These are phyloP conservation scores for Prunus salicina DNA, from an alignment of 306 rosid species.

Conservation along the genomic window DNA sequence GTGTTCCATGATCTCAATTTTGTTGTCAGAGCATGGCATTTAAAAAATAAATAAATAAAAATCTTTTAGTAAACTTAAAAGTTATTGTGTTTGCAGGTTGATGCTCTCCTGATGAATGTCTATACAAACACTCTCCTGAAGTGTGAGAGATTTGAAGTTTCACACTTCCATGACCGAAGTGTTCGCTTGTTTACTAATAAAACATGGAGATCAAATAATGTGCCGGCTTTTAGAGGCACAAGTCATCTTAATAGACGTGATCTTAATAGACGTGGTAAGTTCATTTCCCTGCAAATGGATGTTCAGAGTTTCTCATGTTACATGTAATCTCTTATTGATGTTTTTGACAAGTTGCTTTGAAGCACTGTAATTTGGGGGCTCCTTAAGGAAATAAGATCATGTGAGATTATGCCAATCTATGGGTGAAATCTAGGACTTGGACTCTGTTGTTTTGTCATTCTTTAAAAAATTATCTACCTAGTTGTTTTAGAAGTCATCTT, in stretches of 20 bases:
- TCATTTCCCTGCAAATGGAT: slow-evolving; percentile 3
- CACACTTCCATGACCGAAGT: slow-evolving; percentile 22
- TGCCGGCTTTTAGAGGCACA: slow-evolving; percentile 17
- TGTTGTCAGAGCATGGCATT: neutral
- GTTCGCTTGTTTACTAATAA: slow-evolving; percentile 2
- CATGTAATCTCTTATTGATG: neutral
- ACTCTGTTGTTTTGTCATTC: neutral
- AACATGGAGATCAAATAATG: slow-evolving; percentile 28
- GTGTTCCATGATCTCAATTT: neutral
- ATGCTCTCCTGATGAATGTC: slow-evolving; percentile 28
- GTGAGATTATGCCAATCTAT: neutral
- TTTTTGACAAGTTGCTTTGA: neutral
- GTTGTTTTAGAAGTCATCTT: neutral
- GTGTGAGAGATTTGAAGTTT: slow-evolving; percentile 33
- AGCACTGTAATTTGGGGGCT: neutral
- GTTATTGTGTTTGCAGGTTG: slow-evolving; percentile 31
- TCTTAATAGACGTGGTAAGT: slow-evolving; percentile 30
- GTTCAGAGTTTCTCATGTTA: neutral
- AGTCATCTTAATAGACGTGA: slow-evolving; percentile 17
- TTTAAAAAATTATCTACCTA: neutral
- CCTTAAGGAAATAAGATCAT: neutral
- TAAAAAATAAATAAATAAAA: too few relatives aligned
- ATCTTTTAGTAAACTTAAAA: neutral
- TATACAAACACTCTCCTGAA: slow-evolving; percentile 23
- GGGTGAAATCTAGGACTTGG: neutral